phyloP scores from a whole-genome alignment of 495 filamentous ascomycete genomes.

The Aspergillus biplanus region DNA sequence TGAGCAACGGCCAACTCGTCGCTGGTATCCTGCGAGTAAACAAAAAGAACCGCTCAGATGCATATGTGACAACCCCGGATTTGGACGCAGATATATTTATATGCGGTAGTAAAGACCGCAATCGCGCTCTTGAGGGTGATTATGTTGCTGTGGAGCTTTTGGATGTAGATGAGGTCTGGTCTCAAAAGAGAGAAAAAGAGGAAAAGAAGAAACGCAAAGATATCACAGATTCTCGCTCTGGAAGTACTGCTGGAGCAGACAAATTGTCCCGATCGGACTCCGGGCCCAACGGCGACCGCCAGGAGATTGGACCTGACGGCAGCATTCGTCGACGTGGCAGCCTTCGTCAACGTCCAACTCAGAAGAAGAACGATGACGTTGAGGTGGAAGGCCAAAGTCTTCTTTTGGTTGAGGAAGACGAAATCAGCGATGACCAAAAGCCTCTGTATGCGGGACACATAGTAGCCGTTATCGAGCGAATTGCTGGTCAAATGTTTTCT shows the following conservation, averaged over 20 bases:
- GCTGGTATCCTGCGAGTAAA: slow-evolving; percentile 96
- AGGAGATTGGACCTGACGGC: slow-evolving; percentile 69
- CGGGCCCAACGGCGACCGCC: slow-evolving; percentile 64
- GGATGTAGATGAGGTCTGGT: slow-evolving; percentile 98
- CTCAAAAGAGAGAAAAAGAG: slow-evolving; percentile 97
- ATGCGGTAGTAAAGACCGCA: slow-evolving; percentile 97
- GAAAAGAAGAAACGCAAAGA: slow-evolving; percentile 99
- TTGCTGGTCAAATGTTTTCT: slow-evolving; percentile 98
- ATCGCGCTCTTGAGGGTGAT: slow-evolving; percentile 94
- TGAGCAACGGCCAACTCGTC: slow-evolving; percentile 91
- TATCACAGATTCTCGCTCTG: slow-evolving; percentile 84
- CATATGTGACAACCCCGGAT: slow-evolving; percentile 93
- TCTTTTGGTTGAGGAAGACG: slow-evolving; percentile 94
- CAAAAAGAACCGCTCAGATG: slow-evolving; percentile 99
- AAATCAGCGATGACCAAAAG: slow-evolving; percentile 98
- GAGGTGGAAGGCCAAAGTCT: slow-evolving; percentile 98
- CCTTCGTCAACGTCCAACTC: slow-evolving; percentile 92
- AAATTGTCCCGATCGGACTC: slow-evolving; percentile 66
- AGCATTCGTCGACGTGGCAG: slow-evolving; percentile 91
- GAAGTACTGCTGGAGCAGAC: slow-evolving; percentile 70
- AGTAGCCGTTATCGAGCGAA: slow-evolving; percentile 94
- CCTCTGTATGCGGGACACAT: slow-evolving; percentile 96
- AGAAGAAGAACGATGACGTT: slow-evolving; percentile 99
- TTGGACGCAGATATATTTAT: slow-evolving; percentile 99
- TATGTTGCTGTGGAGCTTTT: slow-evolving; percentile 94